Evolutionary conservation across 305 asterid species (phyloP), one percentile per base, ranked within the genome.

Genomic region (Solanum hybrid): DNA sequence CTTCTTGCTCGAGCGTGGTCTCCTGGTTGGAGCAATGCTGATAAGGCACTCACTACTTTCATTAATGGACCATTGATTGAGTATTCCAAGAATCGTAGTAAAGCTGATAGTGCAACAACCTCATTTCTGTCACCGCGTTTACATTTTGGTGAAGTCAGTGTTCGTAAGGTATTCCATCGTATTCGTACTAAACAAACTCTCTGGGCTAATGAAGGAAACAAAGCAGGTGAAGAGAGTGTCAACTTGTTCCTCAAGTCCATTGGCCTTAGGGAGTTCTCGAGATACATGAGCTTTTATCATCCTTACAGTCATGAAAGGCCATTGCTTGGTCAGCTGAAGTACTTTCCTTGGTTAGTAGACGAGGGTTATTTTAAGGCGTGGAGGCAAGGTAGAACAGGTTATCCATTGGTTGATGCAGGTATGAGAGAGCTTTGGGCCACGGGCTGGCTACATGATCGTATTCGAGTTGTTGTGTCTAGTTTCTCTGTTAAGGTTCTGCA

Each of bases 401-500:
- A 97, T 92, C 99, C 99, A 10, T 91, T 96, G 86, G 99, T 97
- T 45, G 99, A 97, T 91, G 99, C 99, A 39, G 99, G 99, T 33
- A 97, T 97, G 99, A 94, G 98, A 90, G 99, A 97, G 92, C 94
- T 97, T 2, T 96, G 99, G 99, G 99, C 99, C 39, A 95, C 99
- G 20, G 99, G 99, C n/a, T 97, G 99, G 99, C 94, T 97, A n/a
- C 99, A 97, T 73, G 99, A 97, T 89, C 87, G 99, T 92, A 97
- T 97, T 91, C 94, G 99, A 6, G 98, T 97, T 12, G 99, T 97
- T 2, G 99, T 97, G 73, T 93, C 99, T 3, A 97, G 99, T 89
- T 97, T 97, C 94, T 97, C 96, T 91, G 99, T 97, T 33, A 97
- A 97, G 93, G 98, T 97, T 92, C 93, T 97, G 92, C 98, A 96